These are phyloP conservation scores for Dactylellina drechsleri DNA, from an alignment of 2,329 filamentous ascomycete species.

Conservation along the genomic window DNA sequence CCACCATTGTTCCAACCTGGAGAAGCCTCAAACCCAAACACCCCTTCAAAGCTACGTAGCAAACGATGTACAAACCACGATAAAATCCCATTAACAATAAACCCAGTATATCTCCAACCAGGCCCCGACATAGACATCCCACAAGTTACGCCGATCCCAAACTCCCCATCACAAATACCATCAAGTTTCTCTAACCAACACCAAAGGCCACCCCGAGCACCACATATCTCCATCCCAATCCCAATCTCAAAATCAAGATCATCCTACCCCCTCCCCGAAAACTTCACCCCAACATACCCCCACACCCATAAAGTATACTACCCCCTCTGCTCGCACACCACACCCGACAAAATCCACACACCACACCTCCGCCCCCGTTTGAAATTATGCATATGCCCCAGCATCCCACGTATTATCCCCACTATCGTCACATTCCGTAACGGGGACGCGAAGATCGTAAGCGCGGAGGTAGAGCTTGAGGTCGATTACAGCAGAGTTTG, in stretches of 20 bases:
- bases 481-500: slow-evolving; percentile 60
- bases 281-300: slow-evolving; percentile 11
- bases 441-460: neutral
- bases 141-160: slow-evolving; percentile 20
- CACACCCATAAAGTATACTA: slow-evolving; percentile 34
- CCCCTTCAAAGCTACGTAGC: no score
- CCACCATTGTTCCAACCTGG: no score
- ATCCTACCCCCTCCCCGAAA: slow-evolving; percentile 14
- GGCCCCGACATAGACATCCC: neutral
- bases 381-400: slow-evolving; percentile 31
- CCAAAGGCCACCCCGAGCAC: slow-evolving; percentile 16
- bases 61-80: neutral
- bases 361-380: slow-evolving; percentile 4
- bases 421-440: neutral
- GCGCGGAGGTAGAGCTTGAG: slow-evolving; percentile 8
- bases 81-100: slow-evolving; percentile 11
- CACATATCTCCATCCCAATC: neutral
- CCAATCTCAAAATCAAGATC: slow-evolving; percentile 10
- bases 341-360: slow-evolving; percentile 12
- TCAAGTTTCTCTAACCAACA: slow-evolving; percentile 5
- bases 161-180: neutral
- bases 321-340: slow-evolving; percentile 29
- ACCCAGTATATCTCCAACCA: slow-evolving; percentile 6
- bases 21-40: no score
- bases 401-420: slow-evolving; percentile 15